Base-by-base conservation (phyloP, 768 basidiomycete species). In the Clitopilus passeckerianus region DNA sequence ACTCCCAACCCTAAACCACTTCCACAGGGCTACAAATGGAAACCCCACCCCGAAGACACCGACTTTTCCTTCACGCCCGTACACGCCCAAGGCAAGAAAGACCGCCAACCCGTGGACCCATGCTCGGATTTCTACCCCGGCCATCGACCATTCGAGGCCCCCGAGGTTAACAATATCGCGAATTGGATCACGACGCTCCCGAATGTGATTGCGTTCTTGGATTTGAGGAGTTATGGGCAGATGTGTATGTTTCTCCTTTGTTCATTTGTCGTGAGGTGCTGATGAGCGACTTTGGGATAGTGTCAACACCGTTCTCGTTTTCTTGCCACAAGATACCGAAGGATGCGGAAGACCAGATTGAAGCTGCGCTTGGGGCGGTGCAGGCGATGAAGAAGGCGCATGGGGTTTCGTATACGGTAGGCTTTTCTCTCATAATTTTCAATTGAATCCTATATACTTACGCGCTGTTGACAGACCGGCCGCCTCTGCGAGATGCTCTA, bases 61-160 rank as follows among this genome's bases (percentile, higher is more conserved):
- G 54, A 33, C 54, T 33, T n/a, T n/a, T n/a, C n/a, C n/a, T n/a
- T 56, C 54, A 12, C 30, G 9, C n/a, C 30, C 54, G 16, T 10
- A 5, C 27, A 37, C 27, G 3, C 46, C 9, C 46, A 50, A 14
- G 37, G 37, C 12, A 41, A 41, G 37, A 41, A 41, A 41, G 37
- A 37, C 52, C 55, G 60, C 53, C 50, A 52, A 63, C 37, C 37
- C 1, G 69, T 71, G 4, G 80, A 86, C 63, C 81, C 87, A 0
- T 95, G 93, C 67, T 84, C 85, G 5, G 83, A 89, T 54, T 86
- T 86, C 79, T 94, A 86, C 66, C 87, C 91, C 0, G 93, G 93
- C 14, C 74, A 77, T 37, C 79, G 84, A 7, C 76, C 91, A 0
- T 95, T 93, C 72, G 83, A 93, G 67, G 81, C 91, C 0, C 81